Evolutionary conservation across 164 flowering plant species (phyloP).

Genomic region (Tinospora cordifolia): DNA sequence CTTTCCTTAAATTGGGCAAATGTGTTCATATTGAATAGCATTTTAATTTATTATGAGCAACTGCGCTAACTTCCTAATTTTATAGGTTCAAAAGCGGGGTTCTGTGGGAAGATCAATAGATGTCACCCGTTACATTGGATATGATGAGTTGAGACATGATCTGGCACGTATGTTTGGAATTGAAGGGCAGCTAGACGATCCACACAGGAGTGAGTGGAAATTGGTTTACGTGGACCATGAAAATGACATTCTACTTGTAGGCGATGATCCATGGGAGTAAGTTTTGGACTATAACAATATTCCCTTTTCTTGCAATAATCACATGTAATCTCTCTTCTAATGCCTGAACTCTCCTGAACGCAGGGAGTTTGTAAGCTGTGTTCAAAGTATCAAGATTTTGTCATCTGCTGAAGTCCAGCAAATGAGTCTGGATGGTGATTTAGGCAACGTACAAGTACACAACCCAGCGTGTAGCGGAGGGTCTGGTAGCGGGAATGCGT

Average conservation of each 20-base stretch:
- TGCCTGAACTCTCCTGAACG: neutral
- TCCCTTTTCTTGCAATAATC: neutral
- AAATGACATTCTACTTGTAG: conserved; percentile 81
- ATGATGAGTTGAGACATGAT: conserved; percentile 89
- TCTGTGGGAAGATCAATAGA: conserved; percentile 96
- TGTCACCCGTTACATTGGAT: conserved; percentile 72
- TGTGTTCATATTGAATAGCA: too few relatives aligned
- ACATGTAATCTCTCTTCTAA: neutral
- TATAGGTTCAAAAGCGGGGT: conserved; percentile 90
- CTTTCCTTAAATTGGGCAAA: too few relatives aligned
- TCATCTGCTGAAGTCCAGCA: conserved; percentile 96
- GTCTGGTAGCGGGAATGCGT: conserved; percentile 67
- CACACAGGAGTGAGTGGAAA: conserved; percentile 83
- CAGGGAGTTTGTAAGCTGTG: conserved; percentile 94
- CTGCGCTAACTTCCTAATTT: neutral
- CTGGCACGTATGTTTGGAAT: conserved; percentile 95
- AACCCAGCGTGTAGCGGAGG: conserved; percentile 95
- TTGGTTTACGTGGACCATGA: conserved; percentile 95
- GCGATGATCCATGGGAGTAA: conserved; percentile 99
- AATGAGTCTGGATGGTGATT: conserved; percentile 93
- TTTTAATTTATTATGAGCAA: too few relatives aligned
- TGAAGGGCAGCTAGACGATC: conserved; percentile 92
- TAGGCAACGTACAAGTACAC: conserved; percentile 48
- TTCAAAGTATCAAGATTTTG: conserved; percentile 76
- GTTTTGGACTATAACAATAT: conserved; percentile 17